Evolutionary conservation across 1,139 yeast species (phyloP).

Genomic region (Scheffersomyces segobiensis): DNA sequence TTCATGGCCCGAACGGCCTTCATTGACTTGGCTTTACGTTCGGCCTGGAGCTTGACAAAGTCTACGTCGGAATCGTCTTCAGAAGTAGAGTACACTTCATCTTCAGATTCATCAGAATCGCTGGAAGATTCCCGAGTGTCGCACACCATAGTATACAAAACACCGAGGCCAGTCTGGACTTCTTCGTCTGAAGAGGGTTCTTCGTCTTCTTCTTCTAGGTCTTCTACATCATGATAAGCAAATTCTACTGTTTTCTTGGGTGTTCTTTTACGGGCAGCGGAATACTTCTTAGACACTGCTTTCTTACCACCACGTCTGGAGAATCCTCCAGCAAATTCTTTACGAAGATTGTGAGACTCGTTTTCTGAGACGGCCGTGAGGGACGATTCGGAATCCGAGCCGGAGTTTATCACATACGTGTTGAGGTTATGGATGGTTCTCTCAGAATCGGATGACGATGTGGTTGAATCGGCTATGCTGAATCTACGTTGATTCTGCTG

Average conservation of each 20-base stretch:
- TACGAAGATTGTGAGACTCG: constrained; percentile 11
- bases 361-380: constrained; percentile 44
- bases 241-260: constrained; percentile 29
- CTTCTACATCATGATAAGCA: constrained; percentile 17
- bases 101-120: constrained; percentile 16
- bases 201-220: constrained; percentile 14
- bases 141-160: constrained; percentile 21
- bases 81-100: constrained; percentile 40
- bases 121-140: background rate
- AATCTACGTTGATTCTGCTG: constrained; percentile 31
- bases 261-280: constrained; percentile 18
- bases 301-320: constrained; percentile 6
- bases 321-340: constrained; percentile 15
- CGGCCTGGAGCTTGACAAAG: constrained; percentile 68
- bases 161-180: constrained; percentile 28
- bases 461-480: constrained; percentile 42
- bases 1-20: constrained; percentile 52
- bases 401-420: background rate
- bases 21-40: constrained; percentile 57
- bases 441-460: constrained; percentile 30
- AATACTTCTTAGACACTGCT: constrained; percentile 6
- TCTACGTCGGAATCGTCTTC: constrained; percentile 71
- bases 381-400: constrained; percentile 32
- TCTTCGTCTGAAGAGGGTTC: constrained; percentile 20
- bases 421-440: constrained; percentile 7